phyloP scores from a whole-genome alignment of 208 protist species.

The Phytomonas sp. region DNA sequence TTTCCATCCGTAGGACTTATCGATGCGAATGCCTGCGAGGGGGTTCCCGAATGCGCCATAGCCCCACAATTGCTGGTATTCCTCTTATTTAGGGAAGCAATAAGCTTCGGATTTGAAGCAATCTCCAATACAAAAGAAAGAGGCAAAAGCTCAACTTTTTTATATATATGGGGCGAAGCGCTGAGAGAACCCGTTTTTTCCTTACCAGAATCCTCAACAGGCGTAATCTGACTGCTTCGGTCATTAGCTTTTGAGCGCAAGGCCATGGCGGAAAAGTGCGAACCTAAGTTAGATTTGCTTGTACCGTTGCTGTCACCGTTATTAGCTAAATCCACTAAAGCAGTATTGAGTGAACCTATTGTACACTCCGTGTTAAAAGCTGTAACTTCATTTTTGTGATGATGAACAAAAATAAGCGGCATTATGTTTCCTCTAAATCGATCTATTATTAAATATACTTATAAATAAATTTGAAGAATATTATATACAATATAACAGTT shows the following conservation, averaged over 20 bases:
- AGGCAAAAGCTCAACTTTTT: conserved; percentile 36
- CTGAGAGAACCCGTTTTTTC: neutral
- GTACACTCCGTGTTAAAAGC: conserved; percentile 56
- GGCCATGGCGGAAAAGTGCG: neutral
- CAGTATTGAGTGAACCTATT: conserved; percentile 26
- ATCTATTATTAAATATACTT: neutral
- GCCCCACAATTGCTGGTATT: neutral
- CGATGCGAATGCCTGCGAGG: neutral
- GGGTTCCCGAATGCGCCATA: neutral
- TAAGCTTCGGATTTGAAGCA: conserved; percentile 22
- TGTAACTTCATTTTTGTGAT: conserved; percentile 32
- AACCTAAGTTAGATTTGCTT: neutral
- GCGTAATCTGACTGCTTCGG: neutral
- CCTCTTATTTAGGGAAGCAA: neutral
- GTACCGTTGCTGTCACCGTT: neutral
- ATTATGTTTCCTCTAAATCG: conserved; percentile 14
- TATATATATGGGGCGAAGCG: conserved; percentile 15
- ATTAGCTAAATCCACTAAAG: conserved; percentile 32
- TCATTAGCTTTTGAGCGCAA: neutral
- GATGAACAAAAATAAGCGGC: conserved; percentile 34
- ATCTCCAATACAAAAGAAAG: conserved; percentile 39
- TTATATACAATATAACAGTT: neutral
- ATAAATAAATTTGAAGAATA: conserved; percentile 4
- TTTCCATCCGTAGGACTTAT: neutral
- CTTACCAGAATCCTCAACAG: neutral